Base-by-base conservation (phyloP, 116 monocot genomes). In the Iris pallida region DNA sequence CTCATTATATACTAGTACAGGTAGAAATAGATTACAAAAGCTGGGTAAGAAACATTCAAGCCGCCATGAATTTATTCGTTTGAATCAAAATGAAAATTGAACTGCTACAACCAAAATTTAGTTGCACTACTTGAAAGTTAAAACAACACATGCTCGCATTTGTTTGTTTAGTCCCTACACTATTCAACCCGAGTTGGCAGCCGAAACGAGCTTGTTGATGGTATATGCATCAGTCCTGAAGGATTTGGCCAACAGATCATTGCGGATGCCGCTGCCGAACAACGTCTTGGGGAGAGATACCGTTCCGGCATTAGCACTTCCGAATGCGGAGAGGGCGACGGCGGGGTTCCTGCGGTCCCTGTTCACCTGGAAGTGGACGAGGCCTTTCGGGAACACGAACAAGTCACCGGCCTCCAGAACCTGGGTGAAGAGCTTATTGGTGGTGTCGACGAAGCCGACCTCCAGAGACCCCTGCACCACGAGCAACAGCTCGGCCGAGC, bases 291-390 rank as follows among this genome's bases (percentile, higher is more conserved):
- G 68, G 40, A 68, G 41, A 15, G 55, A 55, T 16, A 68, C 9
- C 0, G 68, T 45, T 17, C 68, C 68, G 40, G 68, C 42, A 45
- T 56, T 68, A 6, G 56, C 55, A 45, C 68, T 68, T 42, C 68
- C 68, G 9, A 68, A 68, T n/a, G 68, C 68, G 4, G 68, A 16
- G 2, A 68, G 15, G 42, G 68, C 68, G 1, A 68, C 17, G 0
- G 68, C 68, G 0, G 55, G 68, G 16, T 68, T 16, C 2, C 43
- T 56, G 55, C 15, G n/a, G 56, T 68, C 68, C 6, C 5, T 14
- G 53, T 68, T 68, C 9, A 56, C 68, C 11, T 68, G 55, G 68
- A 56, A 68, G 44, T 68, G 68, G 14, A 68, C 68, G 10, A 68
- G 56, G 2, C 68, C 68, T 20, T 68, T 68, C 14, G 68, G 68